Conservation (phyloP, 495 filamentous ascomycete genomes). For the Neurospora tetraspora region DNA sequence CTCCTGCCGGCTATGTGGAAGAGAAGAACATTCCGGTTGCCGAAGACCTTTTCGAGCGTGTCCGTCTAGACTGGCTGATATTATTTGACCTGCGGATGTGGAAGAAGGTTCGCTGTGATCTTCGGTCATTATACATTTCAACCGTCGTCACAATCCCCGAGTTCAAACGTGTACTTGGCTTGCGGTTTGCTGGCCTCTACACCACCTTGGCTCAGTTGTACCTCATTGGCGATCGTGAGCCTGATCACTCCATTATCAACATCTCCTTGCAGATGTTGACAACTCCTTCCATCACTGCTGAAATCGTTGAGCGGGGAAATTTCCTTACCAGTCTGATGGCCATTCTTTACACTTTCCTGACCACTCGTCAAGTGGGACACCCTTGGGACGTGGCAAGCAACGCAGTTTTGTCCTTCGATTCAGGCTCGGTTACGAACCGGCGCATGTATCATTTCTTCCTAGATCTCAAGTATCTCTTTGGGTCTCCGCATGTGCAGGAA, state of each 20-base stretch:
- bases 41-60: slow-evolving; percentile 78
- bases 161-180: slow-evolving; percentile 91
- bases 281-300: slow-evolving; percentile 88
- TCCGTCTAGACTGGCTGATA: slow-evolving; percentile 90
- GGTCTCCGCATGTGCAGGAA: slow-evolving; percentile 75
- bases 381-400: slow-evolving; percentile 75
- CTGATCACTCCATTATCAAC: slow-evolving; percentile 97
- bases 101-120: slow-evolving; percentile 85
- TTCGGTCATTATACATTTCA: slow-evolving; percentile 90
- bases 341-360: slow-evolving; percentile 94
- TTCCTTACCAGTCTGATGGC: slow-evolving; percentile 91
- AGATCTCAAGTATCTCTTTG: slow-evolving; percentile 82
- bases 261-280: slow-evolving; percentile 93
- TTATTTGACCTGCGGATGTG: slow-evolving; percentile 94
- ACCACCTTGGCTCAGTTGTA: slow-evolving; percentile 90
- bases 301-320: slow-evolving; percentile 91
- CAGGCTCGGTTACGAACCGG: slow-evolving; percentile 84
- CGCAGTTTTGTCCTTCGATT: slow-evolving; percentile 82
- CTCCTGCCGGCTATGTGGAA: slow-evolving; percentile 52
- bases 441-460: slow-evolving; percentile 96
- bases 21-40: slow-evolving; percentile 52
- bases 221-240: slow-evolving; percentile 90
- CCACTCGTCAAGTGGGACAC: slow-evolving; percentile 87
- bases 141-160: slow-evolving; percentile 90
- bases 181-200: slow-evolving; percentile 88